Evolutionary conservation across 2,329 filamentous ascomycete species (phyloP).

Genomic region (Pseudomassariella vexata): DNA sequence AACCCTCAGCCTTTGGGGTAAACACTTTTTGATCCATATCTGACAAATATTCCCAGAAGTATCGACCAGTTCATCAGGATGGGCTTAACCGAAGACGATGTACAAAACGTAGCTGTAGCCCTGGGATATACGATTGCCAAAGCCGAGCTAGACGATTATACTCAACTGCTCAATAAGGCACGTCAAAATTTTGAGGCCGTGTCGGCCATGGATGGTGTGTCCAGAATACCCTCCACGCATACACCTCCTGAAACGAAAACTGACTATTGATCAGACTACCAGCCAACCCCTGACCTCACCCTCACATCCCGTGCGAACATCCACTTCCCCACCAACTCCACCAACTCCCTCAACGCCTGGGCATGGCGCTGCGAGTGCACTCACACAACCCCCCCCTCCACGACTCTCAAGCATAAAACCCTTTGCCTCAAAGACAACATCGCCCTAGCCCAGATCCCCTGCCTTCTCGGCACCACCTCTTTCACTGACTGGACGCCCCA

Average conservation of each 20-base stretch:
- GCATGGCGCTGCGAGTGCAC: conserved; percentile 32
- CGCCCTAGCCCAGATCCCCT: conserved; percentile 34
- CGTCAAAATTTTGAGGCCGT: conserved; percentile 9
- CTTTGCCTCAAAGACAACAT: conserved; percentile 40
- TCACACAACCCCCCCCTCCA: conserved; percentile 19
- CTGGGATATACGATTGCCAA: conserved; percentile 21
- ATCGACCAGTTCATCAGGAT: no score
- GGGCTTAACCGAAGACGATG: conserved; percentile 10
- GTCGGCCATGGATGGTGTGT: conserved; percentile 11
- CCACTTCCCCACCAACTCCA: conserved; percentile 21
- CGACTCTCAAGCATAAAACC: conserved; percentile 10
- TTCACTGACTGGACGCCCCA: conserved; percentile 30
- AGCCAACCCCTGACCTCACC: conserved; percentile 15
- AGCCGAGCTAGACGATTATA: conserved; percentile 21
- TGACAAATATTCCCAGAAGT: no score
- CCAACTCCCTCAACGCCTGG: conserved; percentile 34
- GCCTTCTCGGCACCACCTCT: conserved; percentile 34
- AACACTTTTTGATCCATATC: no score
- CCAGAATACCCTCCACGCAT: neutral
- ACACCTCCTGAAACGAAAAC: neutral
- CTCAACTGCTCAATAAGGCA: conserved; percentile 12
- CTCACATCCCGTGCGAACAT: conserved; percentile 16
- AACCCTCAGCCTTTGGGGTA: no score
- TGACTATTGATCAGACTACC: conserved; percentile 27
- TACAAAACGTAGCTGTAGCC: conserved; percentile 17